Evolutionary conservation across 768 basidiomycete species (phyloP), one percentile per base, ranked within the genome.

Genomic region (Pulveroboletus ravenelii): DNA sequence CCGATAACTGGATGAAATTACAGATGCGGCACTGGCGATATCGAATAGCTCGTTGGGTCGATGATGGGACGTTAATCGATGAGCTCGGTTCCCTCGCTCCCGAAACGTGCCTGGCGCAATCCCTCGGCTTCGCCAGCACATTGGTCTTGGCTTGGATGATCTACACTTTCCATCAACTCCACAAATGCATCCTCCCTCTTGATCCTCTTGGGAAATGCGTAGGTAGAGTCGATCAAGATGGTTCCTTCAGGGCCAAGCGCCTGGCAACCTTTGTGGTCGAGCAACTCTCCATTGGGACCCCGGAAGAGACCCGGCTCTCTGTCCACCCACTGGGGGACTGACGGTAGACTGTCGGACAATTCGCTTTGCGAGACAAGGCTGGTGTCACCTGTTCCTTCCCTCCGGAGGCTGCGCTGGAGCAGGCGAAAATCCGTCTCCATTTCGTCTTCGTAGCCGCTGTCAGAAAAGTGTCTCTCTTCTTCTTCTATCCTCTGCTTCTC

Each of bases 81-180:
- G 27, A 66, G 60, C 9, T 61, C 58, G 12, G 64, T 66, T 30
- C 56, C 65, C 13, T 57, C 51, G 1, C 56, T 61, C 5, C 65
- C 64, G 6, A 66, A 44, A 35, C 53, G 52, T 37, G 37, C 29
- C 12, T 36, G 51, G 39, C 38, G 34, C n/a, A 34, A 15, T 27
- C 34, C 48, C 6, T 36, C 44, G 18, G 31, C 20, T 14, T 35
- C 14, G 31, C n/a, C 10, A 25, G 29, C 36, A 6, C 42, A 10
- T n/a, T 45, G 30, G 35, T 37, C 5, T 12, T 10, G 13, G 25
- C n/a, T 13, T 7, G 25, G 35, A 27, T 41, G 38, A 15, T 47
- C 48, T 6, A 46, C 9, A 7, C 35, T 31, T 4, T 48, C 49
- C 10, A 41, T 35, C 25, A 48, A 34, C 6, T 15, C 12, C 18